Percentiles rank a stretch among this genome's conserved stretches.
Conservation (phyloP, 2,329 filamentous ascomycete genomes). For the Endocalyx cinctus region DNA sequence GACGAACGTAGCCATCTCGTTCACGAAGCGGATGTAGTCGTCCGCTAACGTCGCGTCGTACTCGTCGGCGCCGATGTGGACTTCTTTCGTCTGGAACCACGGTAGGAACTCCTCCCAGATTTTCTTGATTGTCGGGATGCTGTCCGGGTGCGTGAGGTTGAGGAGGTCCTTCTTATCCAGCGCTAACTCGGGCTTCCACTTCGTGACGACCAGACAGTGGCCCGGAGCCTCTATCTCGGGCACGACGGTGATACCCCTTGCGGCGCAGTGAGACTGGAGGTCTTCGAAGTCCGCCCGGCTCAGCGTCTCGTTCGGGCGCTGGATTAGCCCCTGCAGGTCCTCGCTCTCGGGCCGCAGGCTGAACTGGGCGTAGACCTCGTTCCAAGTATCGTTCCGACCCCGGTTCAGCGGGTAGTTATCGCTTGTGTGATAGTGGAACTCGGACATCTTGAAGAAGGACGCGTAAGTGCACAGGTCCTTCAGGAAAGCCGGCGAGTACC, state of each 20-base stretch:
- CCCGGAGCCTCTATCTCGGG: constrained; percentile 53
- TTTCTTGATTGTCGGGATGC: constrained; percentile 44
- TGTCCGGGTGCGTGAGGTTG: constrained; percentile 48
- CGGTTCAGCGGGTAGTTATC: constrained; percentile 45
- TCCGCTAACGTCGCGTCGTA: constrained; percentile 40
- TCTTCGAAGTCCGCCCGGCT: constrained; percentile 40
- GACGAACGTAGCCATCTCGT: constrained; percentile 42
- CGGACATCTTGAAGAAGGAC: constrained; percentile 43
- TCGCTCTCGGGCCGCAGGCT: constrained; percentile 33
- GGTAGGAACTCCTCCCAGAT: constrained; percentile 50
- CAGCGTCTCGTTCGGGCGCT: constrained; percentile 41
- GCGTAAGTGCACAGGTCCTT: constrained; percentile 40
- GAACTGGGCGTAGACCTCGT: constrained; percentile 40
- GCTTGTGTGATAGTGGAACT: constrained; percentile 45
- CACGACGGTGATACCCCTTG: constrained; percentile 46
- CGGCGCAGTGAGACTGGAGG: constrained; percentile 45
- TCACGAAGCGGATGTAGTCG: constrained; percentile 48
- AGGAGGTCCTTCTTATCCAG: constrained; percentile 42
- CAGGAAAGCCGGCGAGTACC: constrained; percentile 35
- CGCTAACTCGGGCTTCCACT: constrained; percentile 51
- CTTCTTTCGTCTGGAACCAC: constrained; percentile 51
- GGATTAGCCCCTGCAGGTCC: constrained; percentile 35
- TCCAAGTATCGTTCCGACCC: constrained; percentile 40
- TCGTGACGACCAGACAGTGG: constrained; percentile 46
- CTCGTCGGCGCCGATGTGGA: constrained; percentile 53